Base-by-base conservation (phyloP, 352 stramenopile genomes). In the Phytophthora meadii region DNA sequence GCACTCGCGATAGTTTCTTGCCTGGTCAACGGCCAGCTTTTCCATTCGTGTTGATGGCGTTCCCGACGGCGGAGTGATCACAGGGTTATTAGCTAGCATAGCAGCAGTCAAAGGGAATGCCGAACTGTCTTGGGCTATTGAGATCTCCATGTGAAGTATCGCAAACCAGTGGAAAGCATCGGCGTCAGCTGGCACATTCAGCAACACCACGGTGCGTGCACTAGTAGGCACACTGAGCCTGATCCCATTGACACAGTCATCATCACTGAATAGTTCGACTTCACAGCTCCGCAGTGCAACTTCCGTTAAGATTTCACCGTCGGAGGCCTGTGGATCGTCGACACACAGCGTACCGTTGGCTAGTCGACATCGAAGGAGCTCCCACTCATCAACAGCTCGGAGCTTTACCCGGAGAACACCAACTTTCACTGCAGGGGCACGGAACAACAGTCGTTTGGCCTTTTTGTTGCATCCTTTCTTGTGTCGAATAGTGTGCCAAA, bases 401-500 rank as follows among this genome's bases (percentile, higher is more conserved):
- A 81, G 67, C 44, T 82, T 86, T 14, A 81, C 66, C 2, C 70
- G 68, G 1, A 77, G 40, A 6, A 77, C 30, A 3, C 74, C 63
- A 15, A 72, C 55, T 24, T 83, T 89, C n/a, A 74, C 36, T 2
- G 70, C 52, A 5, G 83, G 81, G 2, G 67, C 76, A 11, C 83
- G 79, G 54, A 90, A 88, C 9, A 82, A 66, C 50, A 92, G 63
- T 40, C 55, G 66, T 68, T 89, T 89, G 6, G 65, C 51, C 41
- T 82, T 72, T 32, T 74, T 68, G 36, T 73, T 68, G 44, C 70
- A 77, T 19, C 60, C 70, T 44, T 87, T 88, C 54, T 87, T 84
- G 50, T 88, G 77, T 1, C 76, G 73, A 22, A 92, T 32, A 11
- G 73, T 72, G 54, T 92, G 81, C 83, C 83, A 92, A 58, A 92